Evolutionary conservation across 1,284 basidiomycete species (phyloP).

Genomic region (Ustilago loliicola): DNA sequence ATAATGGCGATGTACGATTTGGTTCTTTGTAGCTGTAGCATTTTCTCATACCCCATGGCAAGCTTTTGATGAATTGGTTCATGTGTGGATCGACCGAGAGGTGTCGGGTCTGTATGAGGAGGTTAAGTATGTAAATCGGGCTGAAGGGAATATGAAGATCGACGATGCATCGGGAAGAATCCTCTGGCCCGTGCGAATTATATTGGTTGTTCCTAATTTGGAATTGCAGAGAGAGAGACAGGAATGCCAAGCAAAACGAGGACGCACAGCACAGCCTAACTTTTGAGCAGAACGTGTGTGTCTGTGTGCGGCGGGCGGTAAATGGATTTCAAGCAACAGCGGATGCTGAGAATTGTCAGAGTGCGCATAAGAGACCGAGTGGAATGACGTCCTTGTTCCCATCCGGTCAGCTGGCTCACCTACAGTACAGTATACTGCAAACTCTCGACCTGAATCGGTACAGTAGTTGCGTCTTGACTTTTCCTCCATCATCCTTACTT

Average conservation of each 20-base stretch:
- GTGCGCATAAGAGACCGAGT: neutral
- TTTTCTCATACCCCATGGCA: constrained; percentile 1
- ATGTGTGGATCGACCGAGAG: neutral
- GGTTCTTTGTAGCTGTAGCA: neutral
- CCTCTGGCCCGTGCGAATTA: constrained; percentile 1
- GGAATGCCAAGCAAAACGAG: constrained; percentile 20
- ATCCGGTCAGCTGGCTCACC: too few relatives aligned
- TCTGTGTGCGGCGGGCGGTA: neutral
- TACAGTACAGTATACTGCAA: too few relatives aligned
- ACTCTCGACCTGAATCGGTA: too few relatives aligned
- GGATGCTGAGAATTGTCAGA: too few relatives aligned
- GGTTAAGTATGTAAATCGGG: neutral
- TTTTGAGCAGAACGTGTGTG: neutral
- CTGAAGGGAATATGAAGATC: neutral
- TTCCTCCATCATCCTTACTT: neutral
- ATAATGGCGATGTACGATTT: too few relatives aligned
- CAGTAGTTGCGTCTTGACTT: too few relatives aligned
- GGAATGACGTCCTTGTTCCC: too few relatives aligned
- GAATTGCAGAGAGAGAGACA: constrained; percentile 4
- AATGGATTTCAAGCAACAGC: constrained; percentile 9
- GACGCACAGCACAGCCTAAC: neutral
- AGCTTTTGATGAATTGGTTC: neutral
- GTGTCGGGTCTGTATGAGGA: neutral
- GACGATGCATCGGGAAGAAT: constrained; percentile 1
- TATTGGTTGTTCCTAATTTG: constrained; percentile 8